Evolutionary conservation across 2,329 filamentous ascomycete genomes (phyloP), one percentile per base, ranked within the genome.

Genomic region (Xylariaceae sp.): DNA sequence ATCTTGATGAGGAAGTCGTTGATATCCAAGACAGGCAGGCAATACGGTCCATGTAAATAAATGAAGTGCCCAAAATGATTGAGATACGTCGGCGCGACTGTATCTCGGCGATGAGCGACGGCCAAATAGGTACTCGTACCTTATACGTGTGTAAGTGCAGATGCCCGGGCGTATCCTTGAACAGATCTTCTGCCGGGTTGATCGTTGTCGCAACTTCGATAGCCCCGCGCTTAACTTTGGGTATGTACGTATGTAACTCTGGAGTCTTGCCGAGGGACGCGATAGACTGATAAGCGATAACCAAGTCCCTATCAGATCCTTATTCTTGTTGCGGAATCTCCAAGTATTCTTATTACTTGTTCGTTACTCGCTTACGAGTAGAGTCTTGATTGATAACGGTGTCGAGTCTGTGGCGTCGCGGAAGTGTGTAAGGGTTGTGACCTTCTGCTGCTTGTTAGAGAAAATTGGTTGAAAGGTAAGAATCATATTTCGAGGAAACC

Each of bases 11-110:
- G 21, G 55, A 59, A 54, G 60, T 62, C 43, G 53, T 50, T 26
- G 61, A 47, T 19, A 54, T 59, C 60, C 62, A 65, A 52, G 58
- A 48, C n/a, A 52, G n/a, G 43, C 49, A 59, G 48, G 52, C 56
- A 45, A 48, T 54, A 49, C 47, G 42, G 57, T 63, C 64, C 64
- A 65, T 66, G 56, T 64, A 66, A 64, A n/a, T 50, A 40, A 19
- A 21, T 40, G 26, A 20, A 42, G 19, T 42, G 14, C 45, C 41
- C 44, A 26, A 45, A 47, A 32, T 51, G 20, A 47, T 29, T 48
- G 52, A 49, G 54, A 43, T 52, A 52, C 42, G 51, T 37, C 32
- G 32, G 32, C 14, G 32, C 32, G 9, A 37, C 3, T 3, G 7
- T 37, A 37, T 37, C 32, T 10, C 32, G 32, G 3, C 32, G 32